phyloP scores from a whole-genome alignment of 495 filamentous ascomycete genomes.

The Chaetomium fimeti region DNA sequence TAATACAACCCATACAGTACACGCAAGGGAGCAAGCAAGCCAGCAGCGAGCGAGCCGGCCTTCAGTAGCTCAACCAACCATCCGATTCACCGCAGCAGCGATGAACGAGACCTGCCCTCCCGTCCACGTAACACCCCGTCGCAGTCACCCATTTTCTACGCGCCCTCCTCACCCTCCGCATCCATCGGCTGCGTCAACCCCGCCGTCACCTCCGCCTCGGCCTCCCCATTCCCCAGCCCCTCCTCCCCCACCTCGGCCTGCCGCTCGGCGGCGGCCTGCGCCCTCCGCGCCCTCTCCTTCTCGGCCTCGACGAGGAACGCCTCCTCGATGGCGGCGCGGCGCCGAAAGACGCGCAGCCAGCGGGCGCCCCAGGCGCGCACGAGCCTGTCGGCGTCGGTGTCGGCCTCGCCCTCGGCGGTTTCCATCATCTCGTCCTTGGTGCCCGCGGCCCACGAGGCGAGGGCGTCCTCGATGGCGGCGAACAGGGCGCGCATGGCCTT shows the following conservation, averaged over 20 bases:
- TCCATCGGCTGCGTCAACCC: slow-evolving; percentile 2
- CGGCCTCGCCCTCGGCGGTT: slow-evolving; percentile 48
- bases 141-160: background rate
- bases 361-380: slow-evolving; percentile 77
- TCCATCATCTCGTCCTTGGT: slow-evolving; percentile 68
- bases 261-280: background rate
- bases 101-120: background rate
- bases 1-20: background rate
- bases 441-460: slow-evolving; percentile 69
- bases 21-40: background rate
- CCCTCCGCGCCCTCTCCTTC: slow-evolving; percentile 29
- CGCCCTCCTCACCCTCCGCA: background rate
- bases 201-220: too few species aligned
- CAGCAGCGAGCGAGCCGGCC: too few species aligned
- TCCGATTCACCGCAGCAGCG: background rate
- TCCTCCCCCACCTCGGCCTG: background rate
- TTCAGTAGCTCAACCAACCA: background rate
- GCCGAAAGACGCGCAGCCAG: slow-evolving; percentile 81
- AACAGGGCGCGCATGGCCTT: slow-evolving; percentile 75
- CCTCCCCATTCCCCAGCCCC: background rate
- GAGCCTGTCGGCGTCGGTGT: slow-evolving; percentile 57
- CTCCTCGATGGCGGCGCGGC: slow-evolving; percentile 84
- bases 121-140: too few species aligned
- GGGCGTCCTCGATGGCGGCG: slow-evolving; percentile 72
- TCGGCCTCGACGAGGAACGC: slow-evolving; percentile 50